phyloP scores from a whole-genome alignment of 116 monocot species.

The Thalassia testudinum region DNA sequence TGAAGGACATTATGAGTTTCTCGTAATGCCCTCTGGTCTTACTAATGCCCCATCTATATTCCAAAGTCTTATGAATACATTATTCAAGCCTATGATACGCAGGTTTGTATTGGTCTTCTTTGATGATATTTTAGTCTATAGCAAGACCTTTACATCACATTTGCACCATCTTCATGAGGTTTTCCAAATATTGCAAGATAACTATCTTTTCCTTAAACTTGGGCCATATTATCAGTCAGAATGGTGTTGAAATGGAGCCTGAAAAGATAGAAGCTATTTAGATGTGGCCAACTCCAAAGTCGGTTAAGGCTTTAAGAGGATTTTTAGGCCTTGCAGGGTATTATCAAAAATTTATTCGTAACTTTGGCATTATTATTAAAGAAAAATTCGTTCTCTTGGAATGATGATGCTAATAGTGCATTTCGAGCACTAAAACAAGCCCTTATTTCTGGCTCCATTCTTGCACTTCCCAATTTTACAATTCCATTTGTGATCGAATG shows the following conservation, averaged over 20 bases:
- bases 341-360: not conserved
- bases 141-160: not conserved
- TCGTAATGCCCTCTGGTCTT: slow-evolving; percentile 1
- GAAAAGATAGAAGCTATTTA: not conserved
- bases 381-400: slow-evolving; percentile 1
- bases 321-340: slow-evolving; percentile 1
- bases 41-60: not conserved
- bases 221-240: not conserved
- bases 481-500: not conserved
- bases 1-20: slow-evolving; percentile 2
- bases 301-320: not conserved
- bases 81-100: not conserved
- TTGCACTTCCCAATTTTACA: not conserved
- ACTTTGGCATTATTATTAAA: not conserved
- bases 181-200: not conserved
- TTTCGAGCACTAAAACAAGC: not conserved
- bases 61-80: slow-evolving; percentile 6
- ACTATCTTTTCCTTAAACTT: not conserved
- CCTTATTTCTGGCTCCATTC: not conserved
- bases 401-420: not conserved
- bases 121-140: slow-evolving; percentile 6
- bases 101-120: slow-evolving; percentile 1
- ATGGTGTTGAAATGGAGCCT: not conserved
- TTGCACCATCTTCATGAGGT: not conserved
- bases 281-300: not conserved